Percentiles rank a stretch among this genome's conserved stretches.
These are phyloP conservation scores for Hippophae rhamnoides DNA, from an alignment of 306 rosid genomes.

Conservation along the genomic window DNA sequence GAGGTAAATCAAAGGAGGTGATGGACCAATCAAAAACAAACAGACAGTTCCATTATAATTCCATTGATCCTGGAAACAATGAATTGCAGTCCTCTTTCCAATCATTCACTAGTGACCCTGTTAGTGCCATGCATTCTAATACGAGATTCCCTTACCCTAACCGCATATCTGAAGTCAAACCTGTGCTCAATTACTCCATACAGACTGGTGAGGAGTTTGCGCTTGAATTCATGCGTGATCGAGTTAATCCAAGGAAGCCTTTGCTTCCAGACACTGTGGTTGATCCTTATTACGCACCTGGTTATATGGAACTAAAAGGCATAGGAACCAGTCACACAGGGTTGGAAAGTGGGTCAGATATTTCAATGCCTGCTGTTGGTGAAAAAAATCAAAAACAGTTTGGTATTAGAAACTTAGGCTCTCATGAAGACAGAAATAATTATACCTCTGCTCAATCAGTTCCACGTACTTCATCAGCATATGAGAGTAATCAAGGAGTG, in stretches of 20 bases:
- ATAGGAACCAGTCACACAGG: constrained; percentile 54
- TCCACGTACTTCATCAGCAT: constrained; percentile 34
- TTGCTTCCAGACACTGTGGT: constrained; percentile 35
- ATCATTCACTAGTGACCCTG: constrained; percentile 34
- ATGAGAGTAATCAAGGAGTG: constrained; percentile 38
- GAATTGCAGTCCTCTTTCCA: constrained; percentile 38
- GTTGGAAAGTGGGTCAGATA: constrained; percentile 62
- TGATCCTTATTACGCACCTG: constrained; percentile 39
- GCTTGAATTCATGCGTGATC: constrained; percentile 71
- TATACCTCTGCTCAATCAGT: constrained; percentile 43
- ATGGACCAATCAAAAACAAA: constrained; percentile 32
- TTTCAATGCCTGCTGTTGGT: constrained; percentile 37
- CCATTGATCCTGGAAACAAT: constrained; percentile 52
- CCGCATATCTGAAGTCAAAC: constrained; percentile 39
- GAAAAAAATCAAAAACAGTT: constrained; percentile 45
- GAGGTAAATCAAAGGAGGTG: constrained; percentile 14
- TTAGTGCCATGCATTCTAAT: constrained; percentile 27
- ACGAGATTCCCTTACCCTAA: constrained; percentile 31
- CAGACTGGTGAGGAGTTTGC: constrained; percentile 89
- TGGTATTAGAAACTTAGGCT: constrained; percentile 32
- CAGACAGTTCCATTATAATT: constrained; percentile 24
- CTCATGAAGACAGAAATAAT: constrained; percentile 39
- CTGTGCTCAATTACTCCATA: constrained; percentile 70
- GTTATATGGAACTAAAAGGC: constrained; percentile 57
- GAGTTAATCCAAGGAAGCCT: constrained; percentile 61